Conservation (phyloP, 2,329 filamentous ascomycete species). For the Dactylella cylindrospora region DNA sequence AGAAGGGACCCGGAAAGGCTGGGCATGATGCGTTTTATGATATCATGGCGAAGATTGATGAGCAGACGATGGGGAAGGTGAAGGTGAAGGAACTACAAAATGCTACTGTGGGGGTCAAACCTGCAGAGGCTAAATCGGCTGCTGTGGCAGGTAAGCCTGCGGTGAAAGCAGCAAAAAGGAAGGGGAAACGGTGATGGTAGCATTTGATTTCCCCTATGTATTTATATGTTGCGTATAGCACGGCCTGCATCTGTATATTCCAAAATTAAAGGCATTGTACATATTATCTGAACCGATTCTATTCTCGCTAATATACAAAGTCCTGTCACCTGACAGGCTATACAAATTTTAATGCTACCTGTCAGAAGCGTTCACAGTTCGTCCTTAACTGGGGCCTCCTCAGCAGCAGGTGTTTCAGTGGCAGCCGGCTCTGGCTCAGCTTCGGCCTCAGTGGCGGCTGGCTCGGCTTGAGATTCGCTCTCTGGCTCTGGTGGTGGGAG, state of each 20-base stretch:
- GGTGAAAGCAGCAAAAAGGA: too few relatives aligned
- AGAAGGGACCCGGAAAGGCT: slow-evolving; percentile 20
- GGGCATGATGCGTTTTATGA: slow-evolving; percentile 38
- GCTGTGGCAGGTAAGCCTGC: too few relatives aligned
- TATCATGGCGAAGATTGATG: slow-evolving; percentile 26
- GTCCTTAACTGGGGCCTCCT: background rate
- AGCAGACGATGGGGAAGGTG: slow-evolving; percentile 10
- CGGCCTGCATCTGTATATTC: background rate
- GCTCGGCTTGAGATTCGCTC: background rate
- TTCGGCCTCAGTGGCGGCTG: background rate
- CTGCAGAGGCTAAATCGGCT: too few relatives aligned
- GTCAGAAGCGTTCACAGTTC: slow-evolving; percentile 3
- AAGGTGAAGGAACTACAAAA: too few relatives aligned
- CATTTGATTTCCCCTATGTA: background rate
- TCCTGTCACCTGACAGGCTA: background rate
- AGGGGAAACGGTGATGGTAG: background rate
- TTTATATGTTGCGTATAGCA: background rate
- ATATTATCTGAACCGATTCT: slow-evolving; percentile 25
- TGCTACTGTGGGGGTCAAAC: too few relatives aligned
- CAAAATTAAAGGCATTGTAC: slow-evolving; percentile 17
- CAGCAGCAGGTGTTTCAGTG: background rate
- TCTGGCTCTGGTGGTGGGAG: slow-evolving; percentile 7
- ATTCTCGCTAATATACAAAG: background rate
- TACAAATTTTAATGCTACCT: background rate
- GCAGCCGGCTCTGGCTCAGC: background rate